These are phyloP conservation scores for Mediolabrus comicus DNA, from an alignment of 108 stramenopile genomes.

Conservation along the genomic window DNA sequence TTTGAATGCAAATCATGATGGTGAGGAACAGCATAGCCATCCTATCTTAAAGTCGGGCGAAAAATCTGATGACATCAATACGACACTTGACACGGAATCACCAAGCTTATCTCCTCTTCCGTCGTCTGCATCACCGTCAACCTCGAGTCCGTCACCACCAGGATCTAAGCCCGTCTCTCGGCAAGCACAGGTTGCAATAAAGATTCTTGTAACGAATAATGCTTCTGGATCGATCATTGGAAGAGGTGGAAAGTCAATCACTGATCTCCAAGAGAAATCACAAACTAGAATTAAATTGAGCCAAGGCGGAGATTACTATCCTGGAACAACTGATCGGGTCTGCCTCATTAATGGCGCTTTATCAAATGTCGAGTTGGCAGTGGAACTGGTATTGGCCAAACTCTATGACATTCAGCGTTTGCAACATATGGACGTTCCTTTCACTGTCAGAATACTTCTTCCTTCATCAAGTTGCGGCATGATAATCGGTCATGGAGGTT, in stretches of 20 bases:
- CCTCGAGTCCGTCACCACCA: conserved; percentile 10
- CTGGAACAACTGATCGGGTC: conserved; percentile 76
- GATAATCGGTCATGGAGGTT: conserved; percentile 79
- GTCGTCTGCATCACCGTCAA: conserved; percentile 3
- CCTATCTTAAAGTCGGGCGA: not conserved
- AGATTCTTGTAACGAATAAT: conserved; percentile 77
- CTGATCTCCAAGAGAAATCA: conserved; percentile 71
- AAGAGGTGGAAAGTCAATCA: conserved; percentile 73
- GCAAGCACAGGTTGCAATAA: conserved; percentile 50
- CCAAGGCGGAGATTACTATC: conserved; percentile 77
- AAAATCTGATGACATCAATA: conserved; percentile 5
- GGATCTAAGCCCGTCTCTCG: not conserved
- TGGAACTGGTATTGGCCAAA: conserved; percentile 58
- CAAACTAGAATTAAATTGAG: conserved; percentile 72
- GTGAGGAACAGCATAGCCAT: not conserved
- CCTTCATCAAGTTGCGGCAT: conserved; percentile 78
- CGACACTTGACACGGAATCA: conserved; percentile 19
- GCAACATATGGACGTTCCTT: conserved; percentile 45
- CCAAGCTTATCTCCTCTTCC: conserved; percentile 9
- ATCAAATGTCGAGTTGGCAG: conserved; percentile 57
- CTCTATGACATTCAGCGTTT: conserved; percentile 51
- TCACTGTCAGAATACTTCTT: conserved; percentile 73
- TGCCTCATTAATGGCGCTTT: conserved; percentile 78
- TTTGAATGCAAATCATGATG: not conserved
- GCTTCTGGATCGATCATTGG: conserved; percentile 85